Percentiles rank a stretch among this genome's conserved stretches.
Evolutionary conservation across 331 rosid species (phyloP).

Genomic region (Quercus lobata): DNA sequence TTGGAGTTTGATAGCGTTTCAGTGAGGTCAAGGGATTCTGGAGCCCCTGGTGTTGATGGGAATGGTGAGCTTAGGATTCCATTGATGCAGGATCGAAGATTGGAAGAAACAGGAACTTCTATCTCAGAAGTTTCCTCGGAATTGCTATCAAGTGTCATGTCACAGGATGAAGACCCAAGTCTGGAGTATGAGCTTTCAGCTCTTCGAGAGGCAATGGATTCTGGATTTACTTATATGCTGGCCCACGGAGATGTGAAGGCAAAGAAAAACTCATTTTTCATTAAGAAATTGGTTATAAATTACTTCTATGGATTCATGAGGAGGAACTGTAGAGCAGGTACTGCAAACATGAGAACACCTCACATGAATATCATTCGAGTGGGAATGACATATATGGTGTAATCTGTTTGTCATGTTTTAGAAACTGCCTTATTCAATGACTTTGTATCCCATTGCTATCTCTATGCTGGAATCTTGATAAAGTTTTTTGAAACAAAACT

Average conservation of each 20-base stretch:
- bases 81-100: conserved; percentile 43
- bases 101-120: conserved; percentile 32
- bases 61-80: conserved; percentile 68
- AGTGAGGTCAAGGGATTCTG: conserved; percentile 35
- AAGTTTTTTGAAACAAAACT: neutral
- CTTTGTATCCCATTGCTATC: neutral
- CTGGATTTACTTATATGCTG: conserved; percentile 88
- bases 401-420: conserved; percentile 14
- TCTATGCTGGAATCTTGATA: neutral
- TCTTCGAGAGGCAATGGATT: conserved; percentile 79
- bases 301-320: conserved; percentile 89
- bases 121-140: conserved; percentile 20
- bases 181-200: conserved; percentile 90
- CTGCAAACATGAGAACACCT: conserved; percentile 85
- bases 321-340: conserved; percentile 74
- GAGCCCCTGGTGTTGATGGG: conserved; percentile 26
- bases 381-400: conserved; percentile 91
- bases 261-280: conserved; percentile 76
- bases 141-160: conserved; percentile 61
- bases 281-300: conserved; percentile 78
- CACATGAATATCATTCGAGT: conserved; percentile 89
- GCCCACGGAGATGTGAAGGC: conserved; percentile 91
- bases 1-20: conserved; percentile 38
- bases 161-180: conserved; percentile 71
- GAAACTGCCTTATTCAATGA: neutral